Evolutionary conservation across 345 rosid genomes (phyloP).

Genomic region (Lepidium didymum): DNA sequence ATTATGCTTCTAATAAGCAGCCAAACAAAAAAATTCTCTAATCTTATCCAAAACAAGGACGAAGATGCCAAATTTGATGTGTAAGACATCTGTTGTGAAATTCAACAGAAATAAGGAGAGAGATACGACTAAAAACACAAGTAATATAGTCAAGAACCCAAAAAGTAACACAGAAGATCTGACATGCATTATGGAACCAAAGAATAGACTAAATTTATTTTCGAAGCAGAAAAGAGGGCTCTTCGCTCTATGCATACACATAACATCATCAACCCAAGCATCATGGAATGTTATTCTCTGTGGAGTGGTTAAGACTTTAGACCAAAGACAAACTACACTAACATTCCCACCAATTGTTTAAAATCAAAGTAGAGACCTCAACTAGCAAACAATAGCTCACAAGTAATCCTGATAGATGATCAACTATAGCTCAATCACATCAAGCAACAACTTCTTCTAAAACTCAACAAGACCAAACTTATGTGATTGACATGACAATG

Average conservation of each 20-base stretch:
- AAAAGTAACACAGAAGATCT: background rate
- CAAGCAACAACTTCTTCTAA: background rate
- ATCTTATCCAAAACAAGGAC: background rate
- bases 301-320: background rate
- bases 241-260: background rate
- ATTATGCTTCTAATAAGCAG: background rate
- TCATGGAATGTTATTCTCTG: background rate
- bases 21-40: background rate
- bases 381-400: background rate
- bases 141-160: background rate
- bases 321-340: background rate
- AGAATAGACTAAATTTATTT: background rate
- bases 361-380: background rate
- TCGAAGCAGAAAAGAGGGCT: too few relatives aligned
- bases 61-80: background rate
- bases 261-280: background rate
- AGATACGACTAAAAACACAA: background rate
- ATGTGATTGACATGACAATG: background rate
- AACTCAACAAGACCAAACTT: background rate
- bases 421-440: background rate
- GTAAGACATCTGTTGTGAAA: background rate
- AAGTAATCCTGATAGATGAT: background rate
- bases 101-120: background rate
- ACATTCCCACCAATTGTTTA: background rate
- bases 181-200: background rate